Evolutionary conservation across 176 grass and related monocot species (phyloP).

Genomic region (Bolboschoenus planiculmis): DNA sequence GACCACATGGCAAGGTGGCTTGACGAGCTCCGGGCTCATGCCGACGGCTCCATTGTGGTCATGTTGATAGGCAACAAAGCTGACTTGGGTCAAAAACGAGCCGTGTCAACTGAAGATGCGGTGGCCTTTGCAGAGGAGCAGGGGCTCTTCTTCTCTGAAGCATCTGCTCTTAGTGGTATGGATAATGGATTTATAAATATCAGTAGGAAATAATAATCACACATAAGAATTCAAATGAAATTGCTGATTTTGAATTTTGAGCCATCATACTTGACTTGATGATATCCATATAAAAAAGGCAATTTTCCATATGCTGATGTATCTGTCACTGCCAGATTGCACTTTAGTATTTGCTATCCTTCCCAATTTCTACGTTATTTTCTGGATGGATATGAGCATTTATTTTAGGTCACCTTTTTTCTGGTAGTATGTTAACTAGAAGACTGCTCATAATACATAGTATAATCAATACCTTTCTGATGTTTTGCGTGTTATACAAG

Average conservation of each 20-base stretch:
- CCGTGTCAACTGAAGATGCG: conserved; percentile 38
- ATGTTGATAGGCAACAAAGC: conserved; percentile 89
- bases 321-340: not conserved
- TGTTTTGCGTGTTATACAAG: not conserved
- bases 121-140: conserved; percentile 67
- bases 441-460: not conserved
- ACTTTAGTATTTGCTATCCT: not conserved
- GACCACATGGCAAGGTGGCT: conserved; percentile 56
- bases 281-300: not conserved
- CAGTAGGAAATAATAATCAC: not conserved
- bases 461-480: not conserved
- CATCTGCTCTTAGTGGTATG: conserved; percentile 62
- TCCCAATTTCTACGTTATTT: not conserved
- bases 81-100: conserved; percentile 31
- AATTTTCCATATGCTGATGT: not conserved
- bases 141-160: conserved; percentile 86
- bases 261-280: not conserved
- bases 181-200: not conserved
- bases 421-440: not conserved
- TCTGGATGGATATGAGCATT: not conserved
- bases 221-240: conserved; percentile 8
- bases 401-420: conserved; percentile 1
- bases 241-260: not conserved
- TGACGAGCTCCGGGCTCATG: conserved; percentile 58
- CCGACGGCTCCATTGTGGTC: conserved; percentile 71